Percentiles rank a stretch among this genome's conserved stretches.
These are phyloP conservation scores for Talaromyces nanjingensis DNA, from an alignment of 495 filamentous ascomycete species.

Conservation along the genomic window DNA sequence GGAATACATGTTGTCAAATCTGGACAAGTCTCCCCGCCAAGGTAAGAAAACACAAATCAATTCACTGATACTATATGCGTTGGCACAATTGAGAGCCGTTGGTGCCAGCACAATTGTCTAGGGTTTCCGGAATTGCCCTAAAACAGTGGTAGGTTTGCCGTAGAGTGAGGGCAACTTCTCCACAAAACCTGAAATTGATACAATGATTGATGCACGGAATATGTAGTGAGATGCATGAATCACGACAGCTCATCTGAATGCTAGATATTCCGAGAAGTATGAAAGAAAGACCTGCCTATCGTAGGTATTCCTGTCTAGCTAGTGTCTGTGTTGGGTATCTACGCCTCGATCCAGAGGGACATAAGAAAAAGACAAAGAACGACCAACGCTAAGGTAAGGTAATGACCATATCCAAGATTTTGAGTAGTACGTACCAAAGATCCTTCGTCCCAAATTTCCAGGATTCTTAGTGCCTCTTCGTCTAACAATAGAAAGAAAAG, in stretches of 20 bases:
- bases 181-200: not conserved
- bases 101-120: not conserved
- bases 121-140: not conserved
- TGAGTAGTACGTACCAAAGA: too few relatives aligned
- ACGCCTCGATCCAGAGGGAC: not conserved
- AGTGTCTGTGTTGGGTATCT: not conserved
- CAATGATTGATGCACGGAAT: too few relatives aligned
- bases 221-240: too few relatives aligned
- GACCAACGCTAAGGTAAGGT: too few relatives aligned
- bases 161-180: not conserved
- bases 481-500: too few relatives aligned
- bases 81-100: not conserved
- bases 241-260: too few relatives aligned
- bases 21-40: not conserved
- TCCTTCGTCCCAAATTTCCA: too few relatives aligned
- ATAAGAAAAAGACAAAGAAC: not conserved
- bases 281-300: not conserved
- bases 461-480: too few relatives aligned
- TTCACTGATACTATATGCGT: not conserved
- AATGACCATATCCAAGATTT: too few relatives aligned
- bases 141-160: not conserved
- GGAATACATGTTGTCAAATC: not conserved
- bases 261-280: too few relatives aligned
- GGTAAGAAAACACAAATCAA: not conserved
- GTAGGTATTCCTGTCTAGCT: not conserved